Conservation (phyloP, 805 yeast genomes). For the Candida andamanensis region DNA sequence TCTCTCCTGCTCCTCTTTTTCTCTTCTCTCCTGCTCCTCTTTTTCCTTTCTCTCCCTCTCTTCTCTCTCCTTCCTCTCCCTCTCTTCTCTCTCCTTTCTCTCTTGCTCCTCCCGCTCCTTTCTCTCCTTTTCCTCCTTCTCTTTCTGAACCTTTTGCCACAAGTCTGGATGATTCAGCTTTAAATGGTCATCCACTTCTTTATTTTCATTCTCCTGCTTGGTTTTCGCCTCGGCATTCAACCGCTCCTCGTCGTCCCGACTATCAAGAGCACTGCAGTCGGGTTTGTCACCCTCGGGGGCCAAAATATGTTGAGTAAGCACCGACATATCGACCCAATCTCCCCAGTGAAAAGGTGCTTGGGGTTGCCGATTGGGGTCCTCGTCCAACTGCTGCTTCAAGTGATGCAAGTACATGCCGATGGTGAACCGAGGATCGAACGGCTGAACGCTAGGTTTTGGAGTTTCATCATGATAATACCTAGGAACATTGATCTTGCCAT, state of each 20-base stretch:
- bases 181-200: slow-evolving; percentile 8
- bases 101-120: slow-evolving; percentile 8
- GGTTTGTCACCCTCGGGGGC: slow-evolving; percentile 24
- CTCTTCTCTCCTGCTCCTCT: slow-evolving; percentile 7
- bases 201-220: slow-evolving; percentile 8
- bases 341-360: slow-evolving; percentile 48
- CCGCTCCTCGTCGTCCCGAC: slow-evolving; percentile 15
- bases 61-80: slow-evolving; percentile 8
- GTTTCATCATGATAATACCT: slow-evolving; percentile 1
- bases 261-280: slow-evolving; percentile 41
- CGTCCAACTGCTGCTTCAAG: slow-evolving; percentile 6
- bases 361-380: slow-evolving; percentile 2
- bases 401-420: slow-evolving; percentile 19
- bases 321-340: slow-evolving; percentile 49
- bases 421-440: slow-evolving; percentile 30
- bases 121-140: slow-evolving; percentile 8
- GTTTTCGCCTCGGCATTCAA: slow-evolving; percentile 11
- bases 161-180: too few species aligned
- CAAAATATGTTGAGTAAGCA: slow-evolving; percentile 28
- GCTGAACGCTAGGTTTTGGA: slow-evolving; percentile 19
- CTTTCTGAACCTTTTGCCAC: too few species aligned
- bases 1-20: slow-evolving; percentile 7
- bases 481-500: slow-evolving; percentile 8
- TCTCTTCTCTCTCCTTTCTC: slow-evolving; percentile 3
- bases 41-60: slow-evolving; percentile 8